Evolutionary conservation across 2,329 filamentous ascomycete genomes (phyloP).

Genomic region (Westerdykella ornata): DNA sequence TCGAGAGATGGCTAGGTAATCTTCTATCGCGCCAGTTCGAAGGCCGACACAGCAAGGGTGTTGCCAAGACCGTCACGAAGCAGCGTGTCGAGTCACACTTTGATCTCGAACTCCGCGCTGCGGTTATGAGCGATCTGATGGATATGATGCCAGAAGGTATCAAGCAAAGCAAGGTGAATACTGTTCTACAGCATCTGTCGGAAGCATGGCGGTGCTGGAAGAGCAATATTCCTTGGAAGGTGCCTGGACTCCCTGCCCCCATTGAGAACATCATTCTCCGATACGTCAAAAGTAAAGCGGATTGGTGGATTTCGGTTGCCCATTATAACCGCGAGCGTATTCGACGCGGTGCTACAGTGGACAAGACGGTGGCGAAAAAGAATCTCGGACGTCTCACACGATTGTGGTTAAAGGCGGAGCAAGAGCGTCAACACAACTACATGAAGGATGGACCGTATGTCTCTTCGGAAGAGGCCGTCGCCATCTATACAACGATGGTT

Average conservation of each 20-base stretch:
- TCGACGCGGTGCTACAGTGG: slow-evolving; percentile 88
- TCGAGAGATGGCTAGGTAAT: slow-evolving; percentile 97
- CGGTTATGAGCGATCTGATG: slow-evolving; percentile 98
- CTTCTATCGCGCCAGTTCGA: slow-evolving; percentile 95
- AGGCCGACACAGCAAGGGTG: slow-evolving; percentile 95
- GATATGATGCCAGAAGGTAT: slow-evolving; percentile 99
- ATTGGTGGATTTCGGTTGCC: slow-evolving; percentile 99
- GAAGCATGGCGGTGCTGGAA: slow-evolving; percentile 99
- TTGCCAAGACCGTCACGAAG: slow-evolving; percentile 98
- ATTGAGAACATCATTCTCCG: slow-evolving; percentile 98
- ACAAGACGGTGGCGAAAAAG: slow-evolving; percentile 99
- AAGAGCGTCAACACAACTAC: slow-evolving; percentile 98
- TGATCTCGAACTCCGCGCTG: slow-evolving; percentile 91
- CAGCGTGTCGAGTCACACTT: slow-evolving; percentile 98
- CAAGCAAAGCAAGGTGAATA: slow-evolving; percentile 99
- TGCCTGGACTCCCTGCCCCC: slow-evolving; percentile 87
- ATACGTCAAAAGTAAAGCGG: slow-evolving; percentile 98
- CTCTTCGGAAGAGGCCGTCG: slow-evolving; percentile 95
- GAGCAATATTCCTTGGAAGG: slow-evolving; percentile 99
- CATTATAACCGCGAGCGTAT: slow-evolving; percentile 99
- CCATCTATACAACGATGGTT: slow-evolving; percentile 97
- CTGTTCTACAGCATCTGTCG: slow-evolving; percentile 90
- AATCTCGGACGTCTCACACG: slow-evolving; percentile 91
- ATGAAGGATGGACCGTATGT: slow-evolving; percentile 99
- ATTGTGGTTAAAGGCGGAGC: slow-evolving; percentile 95